Evolutionary conservation across 805 yeast species (phyloP).

Genomic region (Candida wancherniae): DNA sequence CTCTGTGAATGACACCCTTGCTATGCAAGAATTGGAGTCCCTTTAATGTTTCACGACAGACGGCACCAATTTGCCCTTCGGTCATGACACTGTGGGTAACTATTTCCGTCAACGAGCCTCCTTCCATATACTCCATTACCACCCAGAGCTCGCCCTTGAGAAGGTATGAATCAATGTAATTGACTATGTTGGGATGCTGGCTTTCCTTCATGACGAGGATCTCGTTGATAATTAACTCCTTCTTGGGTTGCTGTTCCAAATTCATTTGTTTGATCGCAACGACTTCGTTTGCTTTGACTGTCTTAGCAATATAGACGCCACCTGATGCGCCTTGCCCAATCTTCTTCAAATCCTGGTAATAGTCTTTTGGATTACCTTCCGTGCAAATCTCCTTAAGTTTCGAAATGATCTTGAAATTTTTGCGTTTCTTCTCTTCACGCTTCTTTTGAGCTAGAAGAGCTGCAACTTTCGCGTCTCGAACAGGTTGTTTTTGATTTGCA

Average conservation of each 20-base stretch:
- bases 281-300: constrained; percentile 20
- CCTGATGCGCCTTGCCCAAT: constrained; percentile 99
- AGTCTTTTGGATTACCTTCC: constrained; percentile 73
- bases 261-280: constrained; percentile 98
- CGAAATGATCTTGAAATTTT: constrained; percentile 66
- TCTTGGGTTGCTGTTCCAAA: constrained; percentile 89
- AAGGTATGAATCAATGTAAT: constrained; percentile 26
- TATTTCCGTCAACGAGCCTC: constrained; percentile 93
- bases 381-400: constrained; percentile 74
- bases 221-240: constrained; percentile 71
- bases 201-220: constrained; percentile 20
- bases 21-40: constrained; percentile 87
- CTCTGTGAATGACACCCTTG: constrained; percentile 92
- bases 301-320: constrained; percentile 88
- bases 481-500: constrained; percentile 30
- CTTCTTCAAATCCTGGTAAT: constrained; percentile 66
- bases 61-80: constrained; percentile 93
- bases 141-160: constrained; percentile 88
- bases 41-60: constrained; percentile 81
- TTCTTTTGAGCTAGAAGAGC: constrained; percentile 58
- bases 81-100: constrained; percentile 86
- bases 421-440: constrained; percentile 71
- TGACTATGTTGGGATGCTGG: constrained; percentile 18
- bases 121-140: constrained; percentile 98
- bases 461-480: constrained; percentile 48